phyloP scores from a whole-genome alignment of 106 monocot genomes.

The Dendrobium chrysotoxum region DNA sequence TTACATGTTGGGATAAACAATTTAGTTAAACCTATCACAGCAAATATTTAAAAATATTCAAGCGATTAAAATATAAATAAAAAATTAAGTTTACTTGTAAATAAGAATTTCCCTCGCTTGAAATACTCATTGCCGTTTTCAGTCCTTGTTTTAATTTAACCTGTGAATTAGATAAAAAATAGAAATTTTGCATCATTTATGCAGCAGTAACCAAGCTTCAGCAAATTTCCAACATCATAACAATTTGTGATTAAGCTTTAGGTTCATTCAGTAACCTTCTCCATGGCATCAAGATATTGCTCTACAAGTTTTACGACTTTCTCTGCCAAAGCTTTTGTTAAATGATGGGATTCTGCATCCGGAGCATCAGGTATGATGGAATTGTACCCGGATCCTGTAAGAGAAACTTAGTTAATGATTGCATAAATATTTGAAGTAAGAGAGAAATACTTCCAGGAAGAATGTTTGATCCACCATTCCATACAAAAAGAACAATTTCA shows the following conservation, averaged over 20 bases:
- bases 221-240: background rate
- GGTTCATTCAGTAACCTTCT: conserved; percentile 51
- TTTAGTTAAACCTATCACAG: background rate
- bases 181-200: conserved; percentile 1
- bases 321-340: conserved; percentile 51
- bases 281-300: conserved; percentile 95
- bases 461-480: background rate
- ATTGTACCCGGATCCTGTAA: conserved; percentile 77
- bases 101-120: conserved; percentile 89
- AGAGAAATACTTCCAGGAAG: background rate
- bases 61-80: background rate
- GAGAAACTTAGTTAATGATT: background rate
- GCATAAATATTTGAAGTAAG: background rate
- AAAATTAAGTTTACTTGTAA: conserved; percentile 49
- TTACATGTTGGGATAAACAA: background rate
- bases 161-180: conserved; percentile 22
- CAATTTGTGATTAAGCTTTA: background rate
- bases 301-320: conserved; percentile 54
- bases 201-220: background rate
- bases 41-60: background rate
- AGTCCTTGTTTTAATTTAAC: conserved; percentile 94
- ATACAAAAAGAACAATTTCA: background rate
- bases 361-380: conserved; percentile 74
- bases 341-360: conserved; percentile 58
- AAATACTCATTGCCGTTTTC: conserved; percentile 89